Conservation (phyloP, 2,329 filamentous ascomycete species). For the Lasiodiplodia gonubiensis region DNA sequence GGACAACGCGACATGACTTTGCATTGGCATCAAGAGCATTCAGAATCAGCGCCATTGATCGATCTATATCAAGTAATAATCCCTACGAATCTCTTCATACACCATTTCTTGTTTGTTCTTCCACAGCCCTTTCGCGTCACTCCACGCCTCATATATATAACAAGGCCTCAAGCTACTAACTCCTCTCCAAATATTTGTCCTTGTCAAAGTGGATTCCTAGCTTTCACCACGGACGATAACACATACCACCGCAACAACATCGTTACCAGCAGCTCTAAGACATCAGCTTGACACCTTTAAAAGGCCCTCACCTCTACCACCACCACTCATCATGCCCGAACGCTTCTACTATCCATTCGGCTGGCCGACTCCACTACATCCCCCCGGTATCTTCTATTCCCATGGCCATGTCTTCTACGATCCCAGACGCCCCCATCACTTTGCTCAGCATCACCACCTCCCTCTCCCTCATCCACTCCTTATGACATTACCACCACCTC, state of each 20-base stretch:
- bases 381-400: neutral
- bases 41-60: conserved; percentile 2
- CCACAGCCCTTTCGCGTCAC: neutral
- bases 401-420: neutral
- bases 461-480: neutral
- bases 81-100: neutral
- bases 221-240: neutral
- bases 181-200: too few relatives aligned
- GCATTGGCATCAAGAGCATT: conserved; percentile 2
- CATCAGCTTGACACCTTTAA: neutral
- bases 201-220: neutral
- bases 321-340: too few relatives aligned
- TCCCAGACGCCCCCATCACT: neutral
- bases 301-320: neutral
- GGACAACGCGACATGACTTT: conserved; percentile 2
- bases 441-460: neutral
- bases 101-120: neutral
- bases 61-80: neutral
- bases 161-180: neutral
- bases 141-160: neutral
- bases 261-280: neutral
- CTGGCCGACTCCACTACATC: neutral
- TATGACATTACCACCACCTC: too few relatives aligned
- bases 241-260: neutral
- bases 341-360: neutral